Conservation (phyloP, 306 rosid species). For the Cotoneaster glaucophyllus region DNA sequence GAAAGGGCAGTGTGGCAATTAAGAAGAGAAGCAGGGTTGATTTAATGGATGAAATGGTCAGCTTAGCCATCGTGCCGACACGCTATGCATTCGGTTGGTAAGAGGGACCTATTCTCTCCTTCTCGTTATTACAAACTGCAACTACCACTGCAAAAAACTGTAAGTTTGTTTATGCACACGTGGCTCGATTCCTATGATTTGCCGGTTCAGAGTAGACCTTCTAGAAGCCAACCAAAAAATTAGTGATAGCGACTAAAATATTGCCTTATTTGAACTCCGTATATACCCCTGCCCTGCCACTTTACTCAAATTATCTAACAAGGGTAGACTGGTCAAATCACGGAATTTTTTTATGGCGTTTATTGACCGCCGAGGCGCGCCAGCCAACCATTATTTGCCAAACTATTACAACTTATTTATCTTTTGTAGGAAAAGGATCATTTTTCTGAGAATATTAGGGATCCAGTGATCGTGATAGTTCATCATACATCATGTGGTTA, state of each 20-base stretch:
- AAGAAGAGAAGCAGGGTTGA: neutral
- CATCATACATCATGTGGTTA: too few species aligned
- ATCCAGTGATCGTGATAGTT: too few species aligned
- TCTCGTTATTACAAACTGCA: neutral
- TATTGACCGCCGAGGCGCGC: neutral
- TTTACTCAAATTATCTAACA: neutral
- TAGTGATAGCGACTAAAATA: neutral
- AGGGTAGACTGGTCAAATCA: constrained; percentile 7
- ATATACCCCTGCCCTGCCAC: neutral
- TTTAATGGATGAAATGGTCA: neutral
- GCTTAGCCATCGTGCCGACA: neutral
- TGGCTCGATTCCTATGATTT: neutral
- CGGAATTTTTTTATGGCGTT: accelerated
- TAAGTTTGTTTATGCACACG: neutral
- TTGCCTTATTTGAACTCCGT: neutral
- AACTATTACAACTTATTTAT: too few species aligned
- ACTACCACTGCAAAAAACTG: neutral
- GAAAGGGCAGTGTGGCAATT: neutral
- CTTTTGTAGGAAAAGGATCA: too few species aligned
- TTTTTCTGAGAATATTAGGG: too few species aligned
- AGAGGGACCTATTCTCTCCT: neutral
- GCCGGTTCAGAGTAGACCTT: neutral
- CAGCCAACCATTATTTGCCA: neutral
- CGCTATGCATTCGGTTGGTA: constrained; percentile 1
- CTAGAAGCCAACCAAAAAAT: constrained; percentile 20